phyloP scores from a whole-genome alignment of 1,284 basidiomycete species.

The Cutaneotrichosporon curvatum region DNA sequence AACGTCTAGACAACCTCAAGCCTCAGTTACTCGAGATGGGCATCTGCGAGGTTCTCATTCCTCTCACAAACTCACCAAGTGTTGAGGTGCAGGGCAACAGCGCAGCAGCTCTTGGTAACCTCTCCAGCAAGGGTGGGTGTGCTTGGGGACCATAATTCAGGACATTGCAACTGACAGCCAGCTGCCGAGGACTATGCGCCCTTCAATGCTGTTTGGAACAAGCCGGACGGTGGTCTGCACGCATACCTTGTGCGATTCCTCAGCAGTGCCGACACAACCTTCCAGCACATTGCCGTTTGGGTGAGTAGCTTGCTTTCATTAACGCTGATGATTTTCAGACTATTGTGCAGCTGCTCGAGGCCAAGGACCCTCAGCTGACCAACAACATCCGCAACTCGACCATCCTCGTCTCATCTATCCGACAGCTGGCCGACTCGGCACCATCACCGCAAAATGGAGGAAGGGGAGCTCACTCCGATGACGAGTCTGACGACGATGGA shows the following conservation, averaged over 20 bases:
- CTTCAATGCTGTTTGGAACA: constrained; percentile 97
- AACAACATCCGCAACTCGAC: constrained; percentile 78
- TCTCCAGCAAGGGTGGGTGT: constrained; percentile 79
- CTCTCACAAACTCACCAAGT: constrained; percentile 88
- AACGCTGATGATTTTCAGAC: constrained; percentile 50
- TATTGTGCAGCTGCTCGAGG: constrained; percentile 92
- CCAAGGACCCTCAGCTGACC: constrained; percentile 81
- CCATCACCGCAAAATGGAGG: constrained; percentile 54
- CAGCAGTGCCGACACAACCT: constrained; percentile 90
- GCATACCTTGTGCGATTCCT: constrained; percentile 92
- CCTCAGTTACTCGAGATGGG: constrained; percentile 95
- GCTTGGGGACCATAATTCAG: too few relatives aligned
- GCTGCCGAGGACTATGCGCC: constrained; percentile 91
- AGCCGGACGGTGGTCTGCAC: constrained; percentile 95
- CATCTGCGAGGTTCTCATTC: constrained; percentile 94
- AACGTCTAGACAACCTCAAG: constrained; percentile 74
- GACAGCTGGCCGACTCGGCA: constrained; percentile 66
- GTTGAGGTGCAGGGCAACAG: constrained; percentile 99
- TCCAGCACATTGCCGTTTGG: constrained; percentile 99
- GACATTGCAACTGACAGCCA: constrained; percentile 25
- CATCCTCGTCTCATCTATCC: constrained; percentile 74
- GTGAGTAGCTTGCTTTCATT: constrained; percentile 21
- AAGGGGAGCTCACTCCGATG: constrained; percentile 45
- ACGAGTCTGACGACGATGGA: constrained; percentile 67
- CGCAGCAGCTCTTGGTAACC: constrained; percentile 92